Percentiles rank a stretch among this genome's conserved stretches.
Evolutionary conservation across 352 stramenopile genomes (phyloP).

Genomic region (Pythium plurisporium): DNA sequence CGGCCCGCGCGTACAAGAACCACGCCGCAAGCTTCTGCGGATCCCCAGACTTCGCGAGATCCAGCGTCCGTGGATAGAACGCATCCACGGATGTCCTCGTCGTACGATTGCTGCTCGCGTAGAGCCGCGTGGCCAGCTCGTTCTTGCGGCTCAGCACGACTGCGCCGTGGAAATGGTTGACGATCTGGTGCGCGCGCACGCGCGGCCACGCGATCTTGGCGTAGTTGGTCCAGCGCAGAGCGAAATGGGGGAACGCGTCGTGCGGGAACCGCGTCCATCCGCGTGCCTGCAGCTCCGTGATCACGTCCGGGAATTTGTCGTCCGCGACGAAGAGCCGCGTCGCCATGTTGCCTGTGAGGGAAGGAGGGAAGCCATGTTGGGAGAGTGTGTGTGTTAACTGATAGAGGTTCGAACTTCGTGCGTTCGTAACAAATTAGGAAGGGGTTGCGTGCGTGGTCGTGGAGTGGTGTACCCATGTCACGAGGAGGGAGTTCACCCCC

Average conservation of each 20-base stretch:
- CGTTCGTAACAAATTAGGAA: not conserved
- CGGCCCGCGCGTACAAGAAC: slow-evolving; percentile 45
- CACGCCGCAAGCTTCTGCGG: slow-evolving; percentile 27
- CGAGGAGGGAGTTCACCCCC: slow-evolving; percentile 22
- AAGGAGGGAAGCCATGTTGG: not conserved
- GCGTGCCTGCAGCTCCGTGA: slow-evolving; percentile 28
- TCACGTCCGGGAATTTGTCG: slow-evolving; percentile 57
- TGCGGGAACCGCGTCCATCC: slow-evolving; percentile 55
- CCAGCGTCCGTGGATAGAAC: slow-evolving; percentile 53
- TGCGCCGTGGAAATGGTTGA: slow-evolving; percentile 69
- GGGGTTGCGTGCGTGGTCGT: no score
- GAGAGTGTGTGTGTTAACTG: not conserved
- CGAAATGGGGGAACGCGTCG: slow-evolving; percentile 47
- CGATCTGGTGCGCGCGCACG: slow-evolving; percentile 34
- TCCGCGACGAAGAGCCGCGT: slow-evolving; percentile 44
- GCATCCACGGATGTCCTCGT: slow-evolving; percentile 33
- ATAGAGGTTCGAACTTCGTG: not conserved
- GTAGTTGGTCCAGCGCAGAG: slow-evolving; percentile 75
- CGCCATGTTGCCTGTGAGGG: not conserved
- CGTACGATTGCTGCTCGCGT: not conserved
- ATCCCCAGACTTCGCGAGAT: slow-evolving; percentile 19
- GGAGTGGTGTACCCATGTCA: not conserved
- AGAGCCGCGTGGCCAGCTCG: slow-evolving; percentile 36
- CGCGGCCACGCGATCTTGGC: slow-evolving; percentile 46
- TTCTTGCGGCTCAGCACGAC: slow-evolving; percentile 67